These are phyloP conservation scores for Paramyrothecium sp. DNA, from an alignment of 2,329 filamentous ascomycete species.

Conservation along the genomic window DNA sequence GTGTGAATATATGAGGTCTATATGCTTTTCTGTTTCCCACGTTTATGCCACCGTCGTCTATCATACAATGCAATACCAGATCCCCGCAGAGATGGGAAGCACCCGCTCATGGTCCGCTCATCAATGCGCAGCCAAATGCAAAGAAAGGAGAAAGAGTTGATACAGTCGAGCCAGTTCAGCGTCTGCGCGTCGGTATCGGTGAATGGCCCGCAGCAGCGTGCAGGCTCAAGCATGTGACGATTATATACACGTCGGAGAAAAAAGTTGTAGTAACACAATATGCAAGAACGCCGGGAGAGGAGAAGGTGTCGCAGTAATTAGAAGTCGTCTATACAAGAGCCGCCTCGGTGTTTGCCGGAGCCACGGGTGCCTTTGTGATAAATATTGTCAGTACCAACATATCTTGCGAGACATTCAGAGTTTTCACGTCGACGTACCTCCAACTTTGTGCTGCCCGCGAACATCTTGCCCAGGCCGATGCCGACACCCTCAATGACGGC, in stretches of 20 bases:
- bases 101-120: too few species aligned
- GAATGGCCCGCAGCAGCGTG: too few species aligned
- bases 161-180: too few species aligned
- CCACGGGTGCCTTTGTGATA: not conserved
- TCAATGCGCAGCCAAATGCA: too few species aligned
- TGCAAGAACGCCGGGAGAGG: not conserved
- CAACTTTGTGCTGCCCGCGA: slow-evolving; percentile 81
- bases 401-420: not conserved
- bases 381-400: too few species aligned
- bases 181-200: too few species aligned
- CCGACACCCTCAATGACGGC: slow-evolving; percentile 95
- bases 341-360: not conserved
- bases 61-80: too few species aligned
- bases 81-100: too few species aligned
- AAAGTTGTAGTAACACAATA: not conserved
- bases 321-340: not conserved
- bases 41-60: too few species aligned
- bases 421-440: slow-evolving; percentile 43
- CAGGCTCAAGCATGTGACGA: not conserved
- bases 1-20: too few species aligned
- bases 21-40: too few species aligned
- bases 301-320: not conserved
- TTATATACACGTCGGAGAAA: not conserved
- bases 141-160: too few species aligned
- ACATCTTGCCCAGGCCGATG: slow-evolving; percentile 89